These are phyloP conservation scores for Mrakia hoshinonis DNA, from an alignment of 768 basidiomycete species.

Conservation along the genomic window DNA sequence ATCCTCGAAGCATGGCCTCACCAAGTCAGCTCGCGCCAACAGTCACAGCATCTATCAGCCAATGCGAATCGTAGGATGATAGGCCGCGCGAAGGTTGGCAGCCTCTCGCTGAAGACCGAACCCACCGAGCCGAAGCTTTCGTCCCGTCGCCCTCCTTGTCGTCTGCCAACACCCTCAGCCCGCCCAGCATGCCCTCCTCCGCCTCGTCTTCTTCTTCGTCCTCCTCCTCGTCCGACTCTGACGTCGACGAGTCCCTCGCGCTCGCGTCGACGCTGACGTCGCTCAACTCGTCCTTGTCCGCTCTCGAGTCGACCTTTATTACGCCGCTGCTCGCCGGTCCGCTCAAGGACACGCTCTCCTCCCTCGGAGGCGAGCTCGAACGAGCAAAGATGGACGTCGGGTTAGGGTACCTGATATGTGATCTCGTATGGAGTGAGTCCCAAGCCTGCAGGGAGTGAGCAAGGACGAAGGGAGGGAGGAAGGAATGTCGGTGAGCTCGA, in stretches of 20 bases:
- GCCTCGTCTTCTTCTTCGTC: conserved; percentile 11
- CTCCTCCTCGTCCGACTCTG: conserved; percentile 14
- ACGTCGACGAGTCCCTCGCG: conserved; percentile 31
- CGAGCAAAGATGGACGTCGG: conserved; percentile 40
- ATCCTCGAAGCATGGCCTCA: no score
- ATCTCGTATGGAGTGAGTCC: conserved; percentile 41
- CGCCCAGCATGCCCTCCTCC: neutral
- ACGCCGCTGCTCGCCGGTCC: conserved; percentile 31
- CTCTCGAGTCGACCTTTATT: conserved; percentile 32
- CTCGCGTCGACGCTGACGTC: conserved; percentile 30
- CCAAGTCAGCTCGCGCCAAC: no score
- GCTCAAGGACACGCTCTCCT: conserved; percentile 33
- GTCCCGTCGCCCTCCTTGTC: no score
- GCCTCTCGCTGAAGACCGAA: no score
- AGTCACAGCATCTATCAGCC: no score
- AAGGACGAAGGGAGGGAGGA: neutral
- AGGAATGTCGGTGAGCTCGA: no score
- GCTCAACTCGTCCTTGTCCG: conserved; percentile 32
- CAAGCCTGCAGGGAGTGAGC: neutral
- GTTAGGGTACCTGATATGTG: conserved; percentile 39
- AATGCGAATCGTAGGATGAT: no score
- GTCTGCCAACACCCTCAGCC: no score
- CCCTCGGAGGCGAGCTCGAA: conserved; percentile 31
- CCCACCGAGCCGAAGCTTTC: no score
- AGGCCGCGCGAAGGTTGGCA: no score